A percentile compares a stretch with the other conserved stretches of the same genome.
Evolutionary conservation across 2,329 filamentous ascomycete genomes (phyloP).

Genomic region (Fusarium chuoi): DNA sequence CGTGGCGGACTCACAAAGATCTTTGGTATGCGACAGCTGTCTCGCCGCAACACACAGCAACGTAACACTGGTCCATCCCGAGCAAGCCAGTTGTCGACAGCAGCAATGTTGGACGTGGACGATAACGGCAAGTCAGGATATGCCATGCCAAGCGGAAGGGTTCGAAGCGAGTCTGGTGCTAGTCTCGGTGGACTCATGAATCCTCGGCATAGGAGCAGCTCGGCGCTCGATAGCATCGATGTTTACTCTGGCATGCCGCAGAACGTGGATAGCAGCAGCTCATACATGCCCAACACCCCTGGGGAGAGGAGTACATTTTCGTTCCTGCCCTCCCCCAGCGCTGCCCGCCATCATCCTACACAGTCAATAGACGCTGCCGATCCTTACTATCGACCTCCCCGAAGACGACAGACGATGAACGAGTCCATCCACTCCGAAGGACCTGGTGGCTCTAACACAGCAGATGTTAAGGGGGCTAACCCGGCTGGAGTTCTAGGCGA

Average conservation of each 20-base stretch:
- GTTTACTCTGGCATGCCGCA: slow-evolving; percentile 56
- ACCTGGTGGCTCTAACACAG: slow-evolving; percentile 43
- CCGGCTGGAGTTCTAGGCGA: slow-evolving; percentile 52
- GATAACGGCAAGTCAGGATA: slow-evolving; percentile 72
- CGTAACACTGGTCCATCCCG: slow-evolving; percentile 70
- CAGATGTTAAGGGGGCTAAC: slow-evolving; percentile 52
- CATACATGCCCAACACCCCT: slow-evolving; percentile 77
- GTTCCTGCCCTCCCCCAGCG: slow-evolving; percentile 70
- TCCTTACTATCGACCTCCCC: slow-evolving; percentile 89
- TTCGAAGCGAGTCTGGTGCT: slow-evolving; percentile 70
- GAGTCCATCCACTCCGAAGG: slow-evolving; percentile 49
- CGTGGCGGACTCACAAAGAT: slow-evolving; percentile 89
- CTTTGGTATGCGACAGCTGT: slow-evolving; percentile 90
- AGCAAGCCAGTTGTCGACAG: slow-evolving; percentile 83
- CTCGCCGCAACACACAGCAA: slow-evolving; percentile 74
- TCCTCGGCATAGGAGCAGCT: slow-evolving; percentile 63
- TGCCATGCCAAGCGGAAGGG: slow-evolving; percentile 61
- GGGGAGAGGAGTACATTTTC: slow-evolving; percentile 77
- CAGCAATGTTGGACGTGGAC: slow-evolving; percentile 80
- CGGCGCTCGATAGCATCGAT: slow-evolving; percentile 64
- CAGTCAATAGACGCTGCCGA: slow-evolving; percentile 68
- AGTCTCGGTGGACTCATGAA: slow-evolving; percentile 64
- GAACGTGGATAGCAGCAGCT: slow-evolving; percentile 69
- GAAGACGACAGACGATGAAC: slow-evolving; percentile 71
- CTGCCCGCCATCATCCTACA: slow-evolving; percentile 58